A percentile compares a stretch with the other conserved stretches of the same genome.
Conservation (phyloP, 2,329 filamentous ascomycete genomes). For the Botrytis medusae region DNA sequence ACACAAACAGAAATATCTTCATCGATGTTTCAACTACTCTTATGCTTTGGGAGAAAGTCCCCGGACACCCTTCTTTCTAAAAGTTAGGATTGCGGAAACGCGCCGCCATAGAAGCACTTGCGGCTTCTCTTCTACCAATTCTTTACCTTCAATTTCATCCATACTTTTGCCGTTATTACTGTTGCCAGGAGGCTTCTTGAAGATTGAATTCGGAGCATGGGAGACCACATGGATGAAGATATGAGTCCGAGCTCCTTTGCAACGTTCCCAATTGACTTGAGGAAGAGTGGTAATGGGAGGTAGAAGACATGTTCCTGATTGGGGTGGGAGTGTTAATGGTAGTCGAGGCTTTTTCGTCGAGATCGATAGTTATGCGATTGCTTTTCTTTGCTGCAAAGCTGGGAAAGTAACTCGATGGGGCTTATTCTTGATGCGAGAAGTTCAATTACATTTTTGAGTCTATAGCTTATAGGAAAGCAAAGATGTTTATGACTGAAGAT, state of each 20-base stretch:
- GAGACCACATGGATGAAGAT: slow-evolving; percentile 76
- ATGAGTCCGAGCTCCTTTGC: slow-evolving; percentile 69
- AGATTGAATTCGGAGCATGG: slow-evolving; percentile 28
- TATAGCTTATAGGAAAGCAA: slow-evolving; percentile 57
- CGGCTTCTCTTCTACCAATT: slow-evolving; percentile 72
- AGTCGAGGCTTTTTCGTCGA: slow-evolving; percentile 76
- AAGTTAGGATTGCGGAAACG: slow-evolving; percentile 78
- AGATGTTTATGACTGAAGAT: slow-evolving; percentile 30
- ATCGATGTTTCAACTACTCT: slow-evolving; percentile 40
- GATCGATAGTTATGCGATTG: slow-evolving; percentile 99
- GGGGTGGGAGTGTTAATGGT: slow-evolving; percentile 49
- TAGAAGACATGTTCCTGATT: slow-evolving; percentile 44
- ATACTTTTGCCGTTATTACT: slow-evolving; percentile 41
- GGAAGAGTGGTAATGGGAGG: slow-evolving; percentile 39
- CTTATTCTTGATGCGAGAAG: slow-evolving; percentile 99
- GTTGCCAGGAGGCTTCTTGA: slow-evolving; percentile 30
- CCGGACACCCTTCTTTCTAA: slow-evolving; percentile 72
- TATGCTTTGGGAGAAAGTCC: slow-evolving; percentile 99
- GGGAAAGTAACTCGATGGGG: slow-evolving; percentile 97
- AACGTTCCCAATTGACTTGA: slow-evolving; percentile 40
- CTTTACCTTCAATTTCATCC: slow-evolving; percentile 45
- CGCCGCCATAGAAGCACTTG: slow-evolving; percentile 99
- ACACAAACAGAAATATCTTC: slow-evolving; percentile 73
- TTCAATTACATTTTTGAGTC: slow-evolving; percentile 49
- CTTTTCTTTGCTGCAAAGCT: slow-evolving; percentile 46